Evolutionary conservation across 2,329 filamentous ascomycete species (phyloP).

Genomic region (Epichloe uncinata): DNA sequence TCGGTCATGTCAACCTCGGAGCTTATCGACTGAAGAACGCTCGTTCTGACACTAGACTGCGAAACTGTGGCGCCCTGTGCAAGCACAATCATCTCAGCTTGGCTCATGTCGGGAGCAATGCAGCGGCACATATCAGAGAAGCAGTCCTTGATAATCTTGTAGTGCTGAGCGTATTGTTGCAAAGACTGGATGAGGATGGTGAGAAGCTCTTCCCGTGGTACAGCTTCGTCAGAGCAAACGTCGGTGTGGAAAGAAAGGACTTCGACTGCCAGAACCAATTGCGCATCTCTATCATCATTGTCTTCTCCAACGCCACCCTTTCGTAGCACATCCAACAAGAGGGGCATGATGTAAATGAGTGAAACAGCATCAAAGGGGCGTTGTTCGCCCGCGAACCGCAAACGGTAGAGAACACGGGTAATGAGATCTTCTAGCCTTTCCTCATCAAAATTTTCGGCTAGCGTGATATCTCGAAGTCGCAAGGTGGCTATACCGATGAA

Average conservation of each 20-base stretch:
- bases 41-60: conserved; percentile 66
- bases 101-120: conserved; percentile 66
- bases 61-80: conserved; percentile 67
- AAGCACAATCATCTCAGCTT: conserved; percentile 61
- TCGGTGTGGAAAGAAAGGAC: conserved; percentile 81
- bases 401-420: conserved; percentile 77
- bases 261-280: conserved; percentile 79
- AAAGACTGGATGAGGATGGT: conserved; percentile 64
- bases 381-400: conserved; percentile 84
- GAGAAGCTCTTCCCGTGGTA: conserved; percentile 66
- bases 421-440: conserved; percentile 77
- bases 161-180: conserved; percentile 83
- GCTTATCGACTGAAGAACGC: conserved; percentile 79
- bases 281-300: conserved; percentile 72
- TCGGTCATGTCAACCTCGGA: conserved; percentile 87
- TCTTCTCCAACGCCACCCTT: conserved; percentile 63
- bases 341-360: conserved; percentile 72
- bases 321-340: conserved; percentile 66
- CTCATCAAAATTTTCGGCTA: conserved; percentile 58
- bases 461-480: conserved; percentile 59
- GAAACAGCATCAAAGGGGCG: conserved; percentile 85
- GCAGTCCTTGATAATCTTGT: conserved; percentile 89
- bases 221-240: conserved; percentile 57
- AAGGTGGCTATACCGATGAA: conserved; percentile 85
- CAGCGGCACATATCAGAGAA: conserved; percentile 75